Evolutionary conservation across 148 eudicot species (phyloP).

Genomic region (Camellia granthamiana): DNA sequence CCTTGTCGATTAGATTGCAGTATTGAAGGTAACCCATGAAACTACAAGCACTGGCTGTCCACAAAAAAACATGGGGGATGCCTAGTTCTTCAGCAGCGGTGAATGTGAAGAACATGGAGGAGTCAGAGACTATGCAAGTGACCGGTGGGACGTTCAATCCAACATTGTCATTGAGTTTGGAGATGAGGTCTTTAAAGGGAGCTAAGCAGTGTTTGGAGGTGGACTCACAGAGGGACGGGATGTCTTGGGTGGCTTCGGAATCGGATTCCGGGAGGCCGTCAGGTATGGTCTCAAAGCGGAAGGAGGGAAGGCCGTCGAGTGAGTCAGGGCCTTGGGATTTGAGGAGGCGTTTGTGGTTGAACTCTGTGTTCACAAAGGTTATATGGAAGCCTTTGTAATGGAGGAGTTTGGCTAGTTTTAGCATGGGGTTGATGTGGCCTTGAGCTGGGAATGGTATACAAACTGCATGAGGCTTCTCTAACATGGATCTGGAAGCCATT

Average conservation of each 20-base stretch:
- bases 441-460: too few relatives aligned
- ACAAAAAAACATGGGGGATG: slow-evolving; percentile 18
- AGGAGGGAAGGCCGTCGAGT: slow-evolving; percentile 28
- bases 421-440: slow-evolving; percentile 17
- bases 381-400: slow-evolving; percentile 31
- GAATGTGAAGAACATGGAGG: slow-evolving; percentile 29
- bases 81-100: slow-evolving; percentile 39
- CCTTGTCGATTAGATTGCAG: slow-evolving; percentile 19
- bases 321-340: slow-evolving; percentile 27
- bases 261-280: slow-evolving; percentile 41
- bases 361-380: slow-evolving; percentile 38
- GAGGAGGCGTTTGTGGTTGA: slow-evolving; percentile 25
- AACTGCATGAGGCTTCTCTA: too few relatives aligned
- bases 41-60: slow-evolving; percentile 39
- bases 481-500: too few relatives aligned
- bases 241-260: slow-evolving; percentile 31
- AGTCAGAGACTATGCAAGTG: slow-evolving; percentile 36
- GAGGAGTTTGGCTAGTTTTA: slow-evolving; percentile 37
- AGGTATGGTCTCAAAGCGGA: slow-evolving; percentile 33
- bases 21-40: slow-evolving; percentile 23
- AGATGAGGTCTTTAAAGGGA: slow-evolving; percentile 32
- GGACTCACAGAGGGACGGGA: slow-evolving; percentile 16
- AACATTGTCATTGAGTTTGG: slow-evolving; percentile 16
- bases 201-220: slow-evolving; percentile 10
- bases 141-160: slow-evolving; percentile 20